Percentiles rank a stretch among this genome's conserved stretches.
Conservation (phyloP, 371 early-diverging fungal genomes). For the Circinella umbellata region DNA sequence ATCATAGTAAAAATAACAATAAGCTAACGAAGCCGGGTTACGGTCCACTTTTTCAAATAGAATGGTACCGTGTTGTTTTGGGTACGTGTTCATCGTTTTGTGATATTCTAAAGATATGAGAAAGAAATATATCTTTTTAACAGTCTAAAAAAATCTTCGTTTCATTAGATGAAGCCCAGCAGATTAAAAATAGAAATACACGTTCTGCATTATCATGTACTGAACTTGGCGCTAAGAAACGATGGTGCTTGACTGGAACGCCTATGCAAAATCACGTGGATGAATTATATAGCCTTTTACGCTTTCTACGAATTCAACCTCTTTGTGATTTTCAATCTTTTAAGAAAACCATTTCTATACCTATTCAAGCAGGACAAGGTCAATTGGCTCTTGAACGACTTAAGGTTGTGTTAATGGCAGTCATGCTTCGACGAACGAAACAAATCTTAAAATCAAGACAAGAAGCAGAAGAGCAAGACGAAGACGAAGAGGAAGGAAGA, state of each 20-base stretch:
- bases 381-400: conserved; percentile 55
- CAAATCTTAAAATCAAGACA: conserved; percentile 25
- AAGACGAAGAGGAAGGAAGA: not conserved
- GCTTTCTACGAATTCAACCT: conserved; percentile 78
- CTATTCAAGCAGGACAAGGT: conserved; percentile 44
- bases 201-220: conserved; percentile 66
- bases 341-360: conserved; percentile 58
- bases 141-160: conserved; percentile 21
- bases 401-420: conserved; percentile 65
- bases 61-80: conserved; percentile 58
- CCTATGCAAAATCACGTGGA: conserved; percentile 84
- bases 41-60: conserved; percentile 50
- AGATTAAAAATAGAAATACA: conserved; percentile 81
- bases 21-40: conserved; percentile 9
- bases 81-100: conserved; percentile 19
- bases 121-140: conserved; percentile 28
- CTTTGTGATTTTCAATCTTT: conserved; percentile 58
- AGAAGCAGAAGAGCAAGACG: not conserved
- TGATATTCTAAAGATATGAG: not conserved
- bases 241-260: conserved; percentile 92
- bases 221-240: conserved; percentile 58
- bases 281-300: conserved; percentile 84
- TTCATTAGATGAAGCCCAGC: conserved; percentile 87
- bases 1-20: not conserved
- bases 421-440: conserved; percentile 82